Percentiles rank a stretch among this genome's conserved stretches.
Evolutionary conservation across 2,329 filamentous ascomycete genomes (phyloP).

Genomic region (Aulographum hederae): DNA sequence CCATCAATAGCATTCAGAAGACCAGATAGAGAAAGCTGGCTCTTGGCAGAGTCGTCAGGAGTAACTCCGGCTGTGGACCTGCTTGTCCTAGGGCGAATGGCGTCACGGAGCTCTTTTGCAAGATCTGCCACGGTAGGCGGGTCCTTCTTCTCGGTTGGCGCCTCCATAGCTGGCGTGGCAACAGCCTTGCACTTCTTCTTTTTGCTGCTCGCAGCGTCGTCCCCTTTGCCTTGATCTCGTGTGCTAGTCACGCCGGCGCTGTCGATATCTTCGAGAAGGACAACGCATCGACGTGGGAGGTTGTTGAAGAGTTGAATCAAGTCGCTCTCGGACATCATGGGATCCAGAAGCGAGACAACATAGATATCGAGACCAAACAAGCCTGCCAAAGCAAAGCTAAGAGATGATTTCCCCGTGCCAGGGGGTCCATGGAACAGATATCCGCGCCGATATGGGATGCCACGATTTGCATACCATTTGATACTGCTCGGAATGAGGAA

Average conservation of each 20-base stretch:
- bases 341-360: conserved; percentile 7
- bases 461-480: conserved; percentile 68
- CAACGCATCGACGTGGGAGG: conserved; percentile 51
- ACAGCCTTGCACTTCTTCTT: neutral
- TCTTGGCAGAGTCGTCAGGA: conserved; percentile 6
- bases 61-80: neutral
- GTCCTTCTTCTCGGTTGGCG: no score
- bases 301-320: conserved; percentile 40
- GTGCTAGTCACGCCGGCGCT: conserved; percentile 49
- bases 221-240: conserved; percentile 8
- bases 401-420: conserved; percentile 53
- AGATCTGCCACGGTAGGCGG: no score
- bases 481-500: conserved; percentile 54
- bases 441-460: conserved; percentile 70
- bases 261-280: conserved; percentile 62
- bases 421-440: conserved; percentile 68
- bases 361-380: conserved; percentile 28
- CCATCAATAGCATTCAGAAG: conserved; percentile 73
- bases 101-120: no score
- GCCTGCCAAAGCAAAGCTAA: conserved; percentile 24
- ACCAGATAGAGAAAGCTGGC: conserved; percentile 55
- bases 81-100: neutral
- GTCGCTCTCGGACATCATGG: conserved; percentile 50
- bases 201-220: conserved; percentile 6
- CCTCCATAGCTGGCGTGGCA: no score